Conservation (phyloP, 768 basidiomycete species). For the Agaricus sinodeliciosus region DNA sequence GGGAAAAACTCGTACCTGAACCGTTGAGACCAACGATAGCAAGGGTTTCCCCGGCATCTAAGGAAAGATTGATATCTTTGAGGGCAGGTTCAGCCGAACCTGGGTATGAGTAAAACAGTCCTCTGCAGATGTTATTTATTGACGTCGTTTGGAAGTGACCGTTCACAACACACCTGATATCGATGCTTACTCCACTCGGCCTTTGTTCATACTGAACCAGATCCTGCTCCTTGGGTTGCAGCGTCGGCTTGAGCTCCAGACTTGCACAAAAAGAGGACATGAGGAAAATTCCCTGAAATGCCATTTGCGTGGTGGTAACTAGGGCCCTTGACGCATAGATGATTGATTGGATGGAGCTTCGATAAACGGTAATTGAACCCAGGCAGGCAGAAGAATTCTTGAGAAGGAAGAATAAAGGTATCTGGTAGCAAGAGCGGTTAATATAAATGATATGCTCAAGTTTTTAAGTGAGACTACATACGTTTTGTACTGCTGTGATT, state of each 20-base stretch:
- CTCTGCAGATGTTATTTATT: constrained; percentile 18
- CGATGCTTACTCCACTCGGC: constrained; percentile 60
- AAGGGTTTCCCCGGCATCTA: constrained; percentile 71
- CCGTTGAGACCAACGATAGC: constrained; percentile 86
- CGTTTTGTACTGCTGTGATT: constrained; percentile 63
- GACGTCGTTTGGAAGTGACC: background rate
- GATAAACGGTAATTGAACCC: constrained; percentile 78
- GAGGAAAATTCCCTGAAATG: constrained; percentile 81
- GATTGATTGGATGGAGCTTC: constrained; percentile 68
- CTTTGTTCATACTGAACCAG: constrained; percentile 38
- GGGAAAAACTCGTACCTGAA: constrained; percentile 45
- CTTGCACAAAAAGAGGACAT: constrained; percentile 84
- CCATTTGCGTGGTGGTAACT: constrained; percentile 58
- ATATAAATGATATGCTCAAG: constrained; percentile 11
- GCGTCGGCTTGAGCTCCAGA: constrained; percentile 58
- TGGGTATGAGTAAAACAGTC: constrained; percentile 71
- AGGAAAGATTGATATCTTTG: constrained; percentile 58
- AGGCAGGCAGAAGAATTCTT: constrained; percentile 70
- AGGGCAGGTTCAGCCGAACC: constrained; percentile 63
- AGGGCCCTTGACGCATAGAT: constrained; percentile 60
- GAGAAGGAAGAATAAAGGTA: constrained; percentile 67
- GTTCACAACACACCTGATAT: constrained; percentile 46
- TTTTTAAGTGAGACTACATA: constrained; percentile 30
- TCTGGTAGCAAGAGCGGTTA: constrained; percentile 31
- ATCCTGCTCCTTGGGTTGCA: constrained; percentile 57